Evolutionary conservation across 768 basidiomycete genomes (phyloP).

Genomic region (Lanmaoa pseudosensibilis): DNA sequence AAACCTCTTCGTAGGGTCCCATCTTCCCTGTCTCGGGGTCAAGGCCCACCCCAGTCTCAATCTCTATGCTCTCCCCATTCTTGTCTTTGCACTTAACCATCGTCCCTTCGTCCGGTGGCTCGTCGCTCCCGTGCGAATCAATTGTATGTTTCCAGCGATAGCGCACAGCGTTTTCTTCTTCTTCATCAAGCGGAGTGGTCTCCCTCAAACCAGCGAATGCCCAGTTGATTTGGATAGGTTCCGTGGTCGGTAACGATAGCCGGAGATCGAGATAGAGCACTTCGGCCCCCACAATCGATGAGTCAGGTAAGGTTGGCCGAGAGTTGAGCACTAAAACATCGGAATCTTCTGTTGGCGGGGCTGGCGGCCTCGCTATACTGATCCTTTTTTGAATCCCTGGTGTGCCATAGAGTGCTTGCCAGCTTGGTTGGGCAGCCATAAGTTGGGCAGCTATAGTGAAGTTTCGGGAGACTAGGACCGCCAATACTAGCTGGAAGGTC

Average conservation of each 20-base stretch:
- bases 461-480: not conserved
- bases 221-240: constrained; percentile 6
- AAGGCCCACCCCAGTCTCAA: constrained; percentile 16
- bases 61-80: constrained; percentile 8
- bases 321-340: constrained; percentile 22
- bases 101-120: constrained; percentile 15
- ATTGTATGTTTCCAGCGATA: constrained; percentile 19
- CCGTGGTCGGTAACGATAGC: constrained; percentile 1
- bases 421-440: not conserved
- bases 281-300: not conserved
- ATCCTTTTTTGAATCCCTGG: constrained; percentile 10
- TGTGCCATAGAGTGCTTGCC: constrained; percentile 7
- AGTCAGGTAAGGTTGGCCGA: constrained; percentile 10
- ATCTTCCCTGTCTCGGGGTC: constrained; percentile 16
- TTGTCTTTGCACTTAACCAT: constrained; percentile 3
- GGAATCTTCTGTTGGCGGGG: constrained; percentile 17
- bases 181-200: constrained; percentile 1
- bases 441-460: not conserved
- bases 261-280: constrained; percentile 24
- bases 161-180: not conserved
- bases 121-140: constrained; percentile 15
- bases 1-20: constrained; percentile 21
- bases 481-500: not conserved
- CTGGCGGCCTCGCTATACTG: constrained; percentile 14
- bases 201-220: constrained; percentile 17